These are phyloP conservation scores for Fusarium camptoceras DNA, from an alignment of 2,329 filamentous ascomycete genomes.

Conservation along the genomic window DNA sequence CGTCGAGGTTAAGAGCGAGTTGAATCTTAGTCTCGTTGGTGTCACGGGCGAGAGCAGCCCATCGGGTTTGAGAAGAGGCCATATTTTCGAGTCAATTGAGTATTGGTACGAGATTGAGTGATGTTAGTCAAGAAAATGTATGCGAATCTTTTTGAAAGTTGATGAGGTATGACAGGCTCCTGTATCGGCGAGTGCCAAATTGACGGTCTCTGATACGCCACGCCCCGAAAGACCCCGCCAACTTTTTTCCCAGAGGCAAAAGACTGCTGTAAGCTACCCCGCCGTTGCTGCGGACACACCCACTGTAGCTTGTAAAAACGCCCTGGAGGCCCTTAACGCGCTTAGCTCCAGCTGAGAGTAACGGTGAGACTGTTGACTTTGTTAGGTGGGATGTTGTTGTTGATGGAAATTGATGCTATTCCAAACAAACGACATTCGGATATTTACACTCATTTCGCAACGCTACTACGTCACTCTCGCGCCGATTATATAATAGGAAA, in stretches of 20 bases:
- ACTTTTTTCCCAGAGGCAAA: conserved; percentile 39
- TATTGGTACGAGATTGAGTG: conserved; percentile 1
- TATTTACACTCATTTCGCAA: background rate
- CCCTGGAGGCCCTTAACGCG: conserved; percentile 38
- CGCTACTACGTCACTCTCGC: background rate
- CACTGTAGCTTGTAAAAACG: conserved; percentile 34
- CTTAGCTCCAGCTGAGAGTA: conserved; percentile 23
- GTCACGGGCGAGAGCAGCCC: conserved; percentile 83
- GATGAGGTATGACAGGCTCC: conserved; percentile 36
- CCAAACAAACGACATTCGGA: conserved; percentile 32
- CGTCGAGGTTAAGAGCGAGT: conserved; percentile 91
- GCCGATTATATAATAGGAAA: background rate
- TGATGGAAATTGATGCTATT: conserved; percentile 23
- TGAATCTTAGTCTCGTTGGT: conserved; percentile 99
- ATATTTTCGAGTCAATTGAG: conserved; percentile 40
- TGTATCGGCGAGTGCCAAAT: conserved; percentile 49
- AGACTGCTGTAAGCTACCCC: conserved; percentile 46
- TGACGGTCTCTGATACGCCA: conserved; percentile 44
- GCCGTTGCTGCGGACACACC: conserved; percentile 45
- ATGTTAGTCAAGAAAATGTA: background rate
- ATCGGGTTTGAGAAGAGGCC: conserved; percentile 62
- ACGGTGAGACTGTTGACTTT: conserved; percentile 42
- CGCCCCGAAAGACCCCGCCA: conserved; percentile 14
- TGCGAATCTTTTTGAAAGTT: conserved; percentile 27
- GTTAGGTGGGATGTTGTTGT: conserved; percentile 37